Conservation (phyloP, 805 yeast species). For the Wickerhamiella qilinensis region DNA sequence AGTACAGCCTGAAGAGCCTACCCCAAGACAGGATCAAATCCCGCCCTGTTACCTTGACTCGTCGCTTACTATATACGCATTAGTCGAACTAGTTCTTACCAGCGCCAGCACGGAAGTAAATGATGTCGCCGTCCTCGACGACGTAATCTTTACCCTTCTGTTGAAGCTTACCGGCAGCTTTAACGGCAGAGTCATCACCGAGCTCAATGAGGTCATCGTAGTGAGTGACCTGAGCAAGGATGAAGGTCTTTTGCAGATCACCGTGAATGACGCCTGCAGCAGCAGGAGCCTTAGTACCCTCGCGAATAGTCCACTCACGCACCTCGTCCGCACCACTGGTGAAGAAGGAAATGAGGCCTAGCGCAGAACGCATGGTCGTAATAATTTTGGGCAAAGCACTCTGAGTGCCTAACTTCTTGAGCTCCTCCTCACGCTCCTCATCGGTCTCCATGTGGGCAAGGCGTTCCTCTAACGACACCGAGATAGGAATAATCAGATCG, state of each 20-base stretch:
- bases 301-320: constrained; percentile 75
- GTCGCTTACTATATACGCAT: too few species aligned
- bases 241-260: constrained; percentile 87
- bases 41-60: too few species aligned
- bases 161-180: constrained; percentile 74
- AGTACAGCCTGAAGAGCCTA: too few species aligned
- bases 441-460: constrained; percentile 76
- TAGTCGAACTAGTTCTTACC: constrained; percentile 59
- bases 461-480: constrained; percentile 84
- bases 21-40: too few species aligned
- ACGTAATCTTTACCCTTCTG: constrained; percentile 90
- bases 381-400: constrained; percentile 81
- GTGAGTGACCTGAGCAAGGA: constrained; percentile 83
- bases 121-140: constrained; percentile 88
- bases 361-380: constrained; percentile 68
- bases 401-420: constrained; percentile 52
- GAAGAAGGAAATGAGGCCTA: constrained; percentile 82
- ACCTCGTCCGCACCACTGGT: constrained; percentile 92
- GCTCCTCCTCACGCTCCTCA: constrained; percentile 63
- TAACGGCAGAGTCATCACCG: constrained; percentile 66
- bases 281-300: constrained; percentile 63
- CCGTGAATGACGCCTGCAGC: constrained; percentile 94
- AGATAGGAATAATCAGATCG: constrained; percentile 79
- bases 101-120: constrained; percentile 87
- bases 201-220: constrained; percentile 62